Evolutionary conservation across 495 filamentous ascomycete species (phyloP), one percentile per base, ranked within the genome.

Genomic region (Cercophora sp.): DNA sequence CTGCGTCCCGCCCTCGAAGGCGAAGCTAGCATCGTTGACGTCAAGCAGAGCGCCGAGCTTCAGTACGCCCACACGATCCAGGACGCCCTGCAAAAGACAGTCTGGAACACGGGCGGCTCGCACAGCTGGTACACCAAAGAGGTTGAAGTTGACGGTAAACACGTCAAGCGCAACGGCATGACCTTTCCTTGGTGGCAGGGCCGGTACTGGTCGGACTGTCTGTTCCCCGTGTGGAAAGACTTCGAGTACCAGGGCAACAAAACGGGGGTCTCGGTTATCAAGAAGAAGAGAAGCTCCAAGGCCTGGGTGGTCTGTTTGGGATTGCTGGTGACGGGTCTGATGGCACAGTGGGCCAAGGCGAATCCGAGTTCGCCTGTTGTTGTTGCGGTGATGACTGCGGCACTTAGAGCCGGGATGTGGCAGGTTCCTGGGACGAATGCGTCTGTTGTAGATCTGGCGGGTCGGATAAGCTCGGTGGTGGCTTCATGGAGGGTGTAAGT

Each of bases 31-130:
- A 41, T 59, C 11, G 56, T 69, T 16, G 67, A 70, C 19, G 67
- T 76, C 15, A 70, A 70, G 36, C 45, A 51, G 2, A 40, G 51
- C 4, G 65, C 70, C 5, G 73, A 76, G 43, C 54, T 66, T 31
- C 32, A 40, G 4, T 64, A 61, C 34, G 51, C 55, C 20, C 48
- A 59, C 4, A 23, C 54, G 8, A 47, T 64, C 1, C 69, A 72
- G 22, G 18, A 19, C n/a, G 46, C 39, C 2, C 57, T 73, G 3
- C 6, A 95, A 5, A 32, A 96, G 81, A 70, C 22, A 26, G 43
- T 46, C 24, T 46, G 43, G 43, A 26, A 13, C 2, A 31, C 23
- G 3, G 43, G 43, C 15, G 43, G 43, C 8, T 31, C 24, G 13
- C 15, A 46, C n/a, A 20, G 13, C 13, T 46, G 43, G 43, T 46